A percentile compares a stretch with the other conserved stretches of the same genome.
Conservation (phyloP, 495 filamentous ascomycete species). For the Penicillium waksmanii region DNA sequence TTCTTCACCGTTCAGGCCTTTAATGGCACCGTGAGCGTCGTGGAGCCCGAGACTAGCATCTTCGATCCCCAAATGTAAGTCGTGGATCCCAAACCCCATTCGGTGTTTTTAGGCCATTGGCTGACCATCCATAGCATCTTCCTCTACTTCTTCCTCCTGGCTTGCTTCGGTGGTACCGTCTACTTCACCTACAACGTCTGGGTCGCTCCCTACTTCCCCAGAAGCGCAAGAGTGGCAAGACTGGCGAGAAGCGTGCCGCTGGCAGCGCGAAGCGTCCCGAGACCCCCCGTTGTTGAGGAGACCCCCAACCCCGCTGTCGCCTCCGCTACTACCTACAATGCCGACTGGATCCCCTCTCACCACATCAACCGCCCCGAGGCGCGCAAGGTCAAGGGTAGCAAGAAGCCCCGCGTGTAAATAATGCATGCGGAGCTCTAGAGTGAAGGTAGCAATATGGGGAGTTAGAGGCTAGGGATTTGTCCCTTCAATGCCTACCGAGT, state of each 20-base stretch:
- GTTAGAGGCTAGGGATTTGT: constrained; percentile 12
- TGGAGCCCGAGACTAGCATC: constrained; percentile 89
- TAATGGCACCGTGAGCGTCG: constrained; percentile 86
- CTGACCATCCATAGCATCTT: constrained; percentile 72
- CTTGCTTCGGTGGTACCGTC: constrained; percentile 72
- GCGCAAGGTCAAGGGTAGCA: constrained; percentile 74
- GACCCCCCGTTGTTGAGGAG: constrained; percentile 60
- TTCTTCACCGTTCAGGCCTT: constrained; percentile 79
- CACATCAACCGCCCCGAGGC: constrained; percentile 88
- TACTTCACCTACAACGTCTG: constrained; percentile 99
- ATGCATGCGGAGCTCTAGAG: neutral
- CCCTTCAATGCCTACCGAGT: neutral
- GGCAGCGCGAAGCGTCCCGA: constrained; percentile 67
- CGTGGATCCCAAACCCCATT: constrained; percentile 4
- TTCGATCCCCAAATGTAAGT: constrained; percentile 95
- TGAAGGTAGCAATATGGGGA: constrained; percentile 9
- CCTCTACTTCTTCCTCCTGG: constrained; percentile 90
- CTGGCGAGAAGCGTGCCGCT: constrained; percentile 60
- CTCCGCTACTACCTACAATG: constrained; percentile 78
- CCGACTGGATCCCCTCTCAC: constrained; percentile 92
- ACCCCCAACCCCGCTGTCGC: constrained; percentile 70
- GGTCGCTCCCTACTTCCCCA: constrained; percentile 97
- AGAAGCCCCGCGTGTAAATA: constrained; percentile 50
- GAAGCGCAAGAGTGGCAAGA: constrained; percentile 71
- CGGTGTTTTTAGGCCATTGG: constrained; percentile 7